phyloP scores from a whole-genome alignment of 768 basidiomycete genomes.

The Chiua virens region DNA sequence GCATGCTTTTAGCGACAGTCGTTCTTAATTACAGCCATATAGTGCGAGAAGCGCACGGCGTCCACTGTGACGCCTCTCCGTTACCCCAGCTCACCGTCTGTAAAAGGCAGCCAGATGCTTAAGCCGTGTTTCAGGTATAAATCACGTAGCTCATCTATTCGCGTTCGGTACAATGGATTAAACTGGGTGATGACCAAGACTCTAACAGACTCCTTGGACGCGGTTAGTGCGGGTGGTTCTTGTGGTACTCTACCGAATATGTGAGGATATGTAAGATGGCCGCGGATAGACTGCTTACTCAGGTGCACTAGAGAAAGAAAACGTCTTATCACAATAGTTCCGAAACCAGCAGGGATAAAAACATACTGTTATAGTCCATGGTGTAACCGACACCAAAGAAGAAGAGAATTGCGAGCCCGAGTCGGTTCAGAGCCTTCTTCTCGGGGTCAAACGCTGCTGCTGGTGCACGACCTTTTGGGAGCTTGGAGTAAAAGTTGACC shows the following conservation, averaged over 20 bases:
- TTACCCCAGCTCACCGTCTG: constrained; percentile 6
- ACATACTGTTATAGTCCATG: constrained; percentile 88
- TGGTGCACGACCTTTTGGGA: constrained; percentile 85
- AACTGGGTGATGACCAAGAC: constrained; percentile 7
- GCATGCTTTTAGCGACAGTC: background rate
- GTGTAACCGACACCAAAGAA: constrained; percentile 67
- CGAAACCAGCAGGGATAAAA: background rate
- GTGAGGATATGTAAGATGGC: constrained; percentile 20
- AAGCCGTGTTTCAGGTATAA: constrained; percentile 10
- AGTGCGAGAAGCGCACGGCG: background rate
- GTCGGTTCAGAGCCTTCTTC: constrained; percentile 64
- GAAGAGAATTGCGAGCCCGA: constrained; percentile 62
- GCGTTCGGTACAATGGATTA: constrained; percentile 19
- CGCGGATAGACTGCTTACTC: constrained; percentile 51
- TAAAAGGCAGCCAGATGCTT: background rate
- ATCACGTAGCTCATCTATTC: constrained; percentile 26
- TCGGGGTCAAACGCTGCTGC: constrained; percentile 68
- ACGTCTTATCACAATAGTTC: constrained; percentile 4
- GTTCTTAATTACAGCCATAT: background rate
- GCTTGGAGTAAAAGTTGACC: constrained; percentile 94
- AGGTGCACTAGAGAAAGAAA: constrained; percentile 62
- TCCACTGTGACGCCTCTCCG: background rate
- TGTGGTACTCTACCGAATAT: constrained; percentile 70
- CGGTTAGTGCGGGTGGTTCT: constrained; percentile 80
- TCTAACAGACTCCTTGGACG: background rate